Conservation (phyloP, 768 basidiomycete species). For the Trametes sanguinea region DNA sequence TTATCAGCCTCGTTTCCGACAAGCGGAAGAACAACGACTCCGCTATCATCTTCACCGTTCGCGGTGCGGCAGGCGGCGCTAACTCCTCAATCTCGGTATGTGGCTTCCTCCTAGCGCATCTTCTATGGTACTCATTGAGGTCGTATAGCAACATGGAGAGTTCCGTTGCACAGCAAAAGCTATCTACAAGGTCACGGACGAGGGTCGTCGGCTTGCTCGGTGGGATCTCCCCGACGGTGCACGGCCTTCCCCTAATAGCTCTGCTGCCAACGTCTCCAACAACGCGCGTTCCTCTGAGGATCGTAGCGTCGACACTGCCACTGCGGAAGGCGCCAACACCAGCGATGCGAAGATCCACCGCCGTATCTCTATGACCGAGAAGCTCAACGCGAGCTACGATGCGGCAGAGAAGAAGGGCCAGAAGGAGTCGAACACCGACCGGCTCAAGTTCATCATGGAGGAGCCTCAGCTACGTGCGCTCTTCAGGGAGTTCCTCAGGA, state of each 20-base stretch:
- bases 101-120: constrained; percentile 21
- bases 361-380: constrained; percentile 77
- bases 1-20: constrained; percentile 86
- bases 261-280: constrained; percentile 59
- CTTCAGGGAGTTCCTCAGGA: constrained; percentile 92
- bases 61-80: constrained; percentile 74
- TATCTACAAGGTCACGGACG: constrained; percentile 92
- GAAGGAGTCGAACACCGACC: constrained; percentile 92
- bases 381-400: constrained; percentile 58
- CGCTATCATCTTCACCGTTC: constrained; percentile 90
- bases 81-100: constrained; percentile 75
- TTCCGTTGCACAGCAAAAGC: constrained; percentile 96
- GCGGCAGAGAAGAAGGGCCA: constrained; percentile 53
- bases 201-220: constrained; percentile 81
- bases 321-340: constrained; percentile 35
- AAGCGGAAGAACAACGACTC: constrained; percentile 91
- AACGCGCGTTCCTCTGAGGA: constrained; percentile 64
- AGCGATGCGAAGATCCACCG: constrained; percentile 73
- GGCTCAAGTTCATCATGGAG: constrained; percentile 88
- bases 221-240: constrained; percentile 63
- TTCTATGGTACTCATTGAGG: constrained; percentile 15
- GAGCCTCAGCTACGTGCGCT: constrained; percentile 85
- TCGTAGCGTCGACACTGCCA: constrained; percentile 29
- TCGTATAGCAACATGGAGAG: constrained; percentile 81
- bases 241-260: constrained; percentile 64